A percentile compares a stretch with the other conserved stretches of the same genome.
phyloP scores from a whole-genome alignment of 2,329 filamentous ascomycete genomes.

The Rhynchosporium secalis region DNA sequence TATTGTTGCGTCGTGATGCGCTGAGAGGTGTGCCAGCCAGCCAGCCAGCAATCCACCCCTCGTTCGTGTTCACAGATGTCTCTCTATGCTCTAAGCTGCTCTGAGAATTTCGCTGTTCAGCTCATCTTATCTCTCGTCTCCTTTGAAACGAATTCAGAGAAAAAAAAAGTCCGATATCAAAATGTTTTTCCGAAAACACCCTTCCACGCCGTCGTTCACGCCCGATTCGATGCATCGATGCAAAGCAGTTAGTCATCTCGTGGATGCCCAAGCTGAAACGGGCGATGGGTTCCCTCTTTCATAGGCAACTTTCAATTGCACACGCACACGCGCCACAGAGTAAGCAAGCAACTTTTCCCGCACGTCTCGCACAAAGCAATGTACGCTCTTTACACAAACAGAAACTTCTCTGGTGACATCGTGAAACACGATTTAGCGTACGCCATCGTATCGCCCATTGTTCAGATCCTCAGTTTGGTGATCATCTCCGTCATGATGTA shows the following conservation, averaged over 20 bases:
- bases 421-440: background rate
- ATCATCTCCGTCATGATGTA: slow-evolving; percentile 94
- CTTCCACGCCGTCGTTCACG: slow-evolving; percentile 1
- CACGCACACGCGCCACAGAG: background rate
- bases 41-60: background rate
- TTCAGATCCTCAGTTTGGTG: slow-evolving; percentile 37
- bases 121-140: too few relatives aligned
- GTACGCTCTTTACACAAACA: slow-evolving; percentile 23
- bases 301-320: background rate
- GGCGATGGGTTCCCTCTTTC: background rate
- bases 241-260: background rate
- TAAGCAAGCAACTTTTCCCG: slow-evolving; percentile 11
- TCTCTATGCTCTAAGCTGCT: too few relatives aligned
- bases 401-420: background rate
- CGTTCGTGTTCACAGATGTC: too few relatives aligned
- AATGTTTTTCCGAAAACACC: too few relatives aligned
- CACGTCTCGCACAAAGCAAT: slow-evolving; percentile 13
- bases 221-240: slow-evolving; percentile 4
- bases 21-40: background rate
- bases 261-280: background rate
- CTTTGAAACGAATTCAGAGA: too few relatives aligned
- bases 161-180: too few relatives aligned
- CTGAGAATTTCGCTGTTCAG: too few relatives aligned
- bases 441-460: slow-evolving; percentile 36
- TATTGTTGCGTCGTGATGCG: background rate